Evolutionary conservation across 1,284 basidiomycete species (phyloP), one percentile per base, ranked within the genome.

Genomic region (Taiwanofungus camphoratus): DNA sequence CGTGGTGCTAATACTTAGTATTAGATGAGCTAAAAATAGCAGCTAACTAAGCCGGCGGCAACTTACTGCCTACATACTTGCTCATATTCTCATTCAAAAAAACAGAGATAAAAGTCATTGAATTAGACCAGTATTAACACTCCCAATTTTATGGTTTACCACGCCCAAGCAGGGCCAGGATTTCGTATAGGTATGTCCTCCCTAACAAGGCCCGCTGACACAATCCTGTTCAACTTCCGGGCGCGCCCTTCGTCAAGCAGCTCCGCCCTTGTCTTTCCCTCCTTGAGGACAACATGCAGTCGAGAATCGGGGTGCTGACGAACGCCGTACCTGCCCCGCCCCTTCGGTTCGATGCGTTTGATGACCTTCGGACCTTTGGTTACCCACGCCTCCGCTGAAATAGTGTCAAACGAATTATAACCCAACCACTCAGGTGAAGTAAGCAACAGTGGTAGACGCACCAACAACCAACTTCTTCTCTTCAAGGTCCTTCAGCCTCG

Each of bases 351-450:
- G n/a, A 92, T 53, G 37, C 84, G 77, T 49, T 76, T 79, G 32
- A 79, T 65, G 45, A 76, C 74, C 32, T 72, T 74, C 1, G 72
- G 68, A 1, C 92, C 93, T 65, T 98, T 97, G 42, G 79, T 84
- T 13, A 97, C 92, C 92, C 93, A 98, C 11, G 93, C 80, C 67
- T 97, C 83, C 45, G 85, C 91, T 93, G 55, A 42, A 3, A 15
- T 34, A 23, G 30, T 33, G 31, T n/a, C n/a, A n/a, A n/a, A n/a
- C n/a, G 13, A 34, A 33, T 35, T 33, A 53, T 29, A 27, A 34
- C 35, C 36, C n/a, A 20, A 36, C 23, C 22, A 23, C 20, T 26
- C 31, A 27, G 23, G 27, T 15, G 31, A 21, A 16, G 35, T 35
- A 38, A 13, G 45, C 40, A 20, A 36, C 36, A 16, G 34, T 35